phyloP scores from a whole-genome alignment of 805 yeast species.

The Cyberlindnera japonica region DNA sequence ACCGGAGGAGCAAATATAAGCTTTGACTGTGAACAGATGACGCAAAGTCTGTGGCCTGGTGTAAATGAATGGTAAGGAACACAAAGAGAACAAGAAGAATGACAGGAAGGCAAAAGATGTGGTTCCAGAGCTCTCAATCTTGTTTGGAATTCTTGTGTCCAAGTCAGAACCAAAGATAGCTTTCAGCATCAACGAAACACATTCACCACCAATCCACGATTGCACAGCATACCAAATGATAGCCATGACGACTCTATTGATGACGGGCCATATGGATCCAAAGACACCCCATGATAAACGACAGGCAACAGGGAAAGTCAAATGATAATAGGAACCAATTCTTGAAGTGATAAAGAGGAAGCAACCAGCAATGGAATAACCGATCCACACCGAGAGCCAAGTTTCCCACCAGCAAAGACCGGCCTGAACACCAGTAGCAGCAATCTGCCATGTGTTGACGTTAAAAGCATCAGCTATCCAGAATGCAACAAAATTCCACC shows the following conservation, averaged over 20 bases:
- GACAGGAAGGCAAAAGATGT: conserved; percentile 70
- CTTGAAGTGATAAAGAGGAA: conserved; percentile 70
- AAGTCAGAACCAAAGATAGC: conserved; percentile 71
- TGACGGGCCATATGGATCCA: conserved; percentile 84
- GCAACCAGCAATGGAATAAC: conserved; percentile 65
- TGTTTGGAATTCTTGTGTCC: conserved; percentile 59
- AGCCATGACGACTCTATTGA: conserved; percentile 86
- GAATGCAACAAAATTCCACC: conserved; percentile 76
- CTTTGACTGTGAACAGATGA: conserved; percentile 80
- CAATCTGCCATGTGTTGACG: conserved; percentile 89
- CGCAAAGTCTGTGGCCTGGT: conserved; percentile 79
- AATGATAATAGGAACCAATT: conserved; percentile 76
- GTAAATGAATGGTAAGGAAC: conserved; percentile 75
- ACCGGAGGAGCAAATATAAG: conserved; percentile 75
- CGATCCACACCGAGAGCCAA: conserved; percentile 87
- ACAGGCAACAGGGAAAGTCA: conserved; percentile 79
- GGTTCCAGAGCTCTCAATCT: conserved; percentile 53
- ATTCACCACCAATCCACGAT: conserved; percentile 80
- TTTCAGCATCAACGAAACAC: conserved; percentile 71
- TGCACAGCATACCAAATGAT: conserved; percentile 89
- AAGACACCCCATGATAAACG: conserved; percentile 85
- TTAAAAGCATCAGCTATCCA: conserved; percentile 93
- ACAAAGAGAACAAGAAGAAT: conserved; percentile 80
- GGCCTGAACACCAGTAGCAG: conserved; percentile 74
- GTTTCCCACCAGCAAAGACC: conserved; percentile 91